Evolutionary conservation across 2,329 filamentous ascomycete species (phyloP).

Genomic region (Sporothrix luriei): DNA sequence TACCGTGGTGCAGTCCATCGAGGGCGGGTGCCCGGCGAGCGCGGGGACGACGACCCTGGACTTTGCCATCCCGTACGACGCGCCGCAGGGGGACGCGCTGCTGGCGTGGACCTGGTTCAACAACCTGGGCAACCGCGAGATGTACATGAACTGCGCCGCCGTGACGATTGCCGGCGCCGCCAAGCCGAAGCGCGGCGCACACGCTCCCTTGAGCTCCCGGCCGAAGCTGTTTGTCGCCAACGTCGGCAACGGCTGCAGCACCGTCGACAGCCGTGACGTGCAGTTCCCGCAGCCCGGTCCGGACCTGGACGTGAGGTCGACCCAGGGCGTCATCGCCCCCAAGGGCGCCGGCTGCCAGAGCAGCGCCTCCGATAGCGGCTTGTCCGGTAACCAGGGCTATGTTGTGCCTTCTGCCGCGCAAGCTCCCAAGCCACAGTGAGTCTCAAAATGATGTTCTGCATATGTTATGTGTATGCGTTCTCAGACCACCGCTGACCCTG

Average conservation of each 20-base stretch:
- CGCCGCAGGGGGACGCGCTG: slow-evolving; percentile 59
- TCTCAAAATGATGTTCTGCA: background rate
- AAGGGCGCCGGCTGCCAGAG: slow-evolving; percentile 36
- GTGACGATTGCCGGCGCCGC: slow-evolving; percentile 51
- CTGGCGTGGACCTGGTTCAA: slow-evolving; percentile 81
- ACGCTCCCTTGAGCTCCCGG: slow-evolving; percentile 22
- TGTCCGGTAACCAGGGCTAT: background rate
- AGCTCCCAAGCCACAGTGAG: slow-evolving; percentile 3
- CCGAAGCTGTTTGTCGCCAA: slow-evolving; percentile 32
- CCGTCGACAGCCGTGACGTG: slow-evolving; percentile 36
- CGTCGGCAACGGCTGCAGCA: slow-evolving; percentile 34
- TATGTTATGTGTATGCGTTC: no score
- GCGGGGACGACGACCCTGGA: slow-evolving; percentile 54
- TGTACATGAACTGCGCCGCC: slow-evolving; percentile 84
- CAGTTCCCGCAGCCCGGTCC: slow-evolving; percentile 33
- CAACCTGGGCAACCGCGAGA: slow-evolving; percentile 74
- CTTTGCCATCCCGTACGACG: slow-evolving; percentile 68
- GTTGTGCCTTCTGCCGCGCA: background rate
- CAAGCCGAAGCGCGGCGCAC: slow-evolving; percentile 66
- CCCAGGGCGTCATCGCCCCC: slow-evolving; percentile 55
- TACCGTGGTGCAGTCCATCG: slow-evolving; percentile 64
- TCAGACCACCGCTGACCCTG: background rate
- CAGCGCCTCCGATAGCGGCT: background rate
- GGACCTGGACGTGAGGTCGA: slow-evolving; percentile 60
- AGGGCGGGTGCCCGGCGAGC: slow-evolving; percentile 56